Conservation (phyloP, 257 asterid genomes). For the Perilla frutescens region DNA sequence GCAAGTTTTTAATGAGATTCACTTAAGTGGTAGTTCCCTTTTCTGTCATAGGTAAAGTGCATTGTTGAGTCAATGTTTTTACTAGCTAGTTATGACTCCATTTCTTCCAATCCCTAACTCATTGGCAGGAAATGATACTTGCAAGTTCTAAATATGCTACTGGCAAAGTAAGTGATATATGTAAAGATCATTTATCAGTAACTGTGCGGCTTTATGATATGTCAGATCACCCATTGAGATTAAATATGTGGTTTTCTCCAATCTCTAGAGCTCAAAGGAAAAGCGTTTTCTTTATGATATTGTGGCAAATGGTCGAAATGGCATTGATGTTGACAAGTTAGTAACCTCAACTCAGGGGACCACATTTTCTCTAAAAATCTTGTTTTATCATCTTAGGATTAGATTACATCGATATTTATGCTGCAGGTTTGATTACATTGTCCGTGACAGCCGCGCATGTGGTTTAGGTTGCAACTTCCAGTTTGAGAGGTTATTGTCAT, state of each 20-base stretch:
- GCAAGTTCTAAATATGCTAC: constrained; percentile 66
- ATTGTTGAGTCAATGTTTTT: neutral
- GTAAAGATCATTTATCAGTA: constrained; percentile 20
- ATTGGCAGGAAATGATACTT: constrained; percentile 87
- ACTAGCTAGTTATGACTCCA: constrained; percentile 2
- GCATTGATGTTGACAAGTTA: constrained; percentile 98
- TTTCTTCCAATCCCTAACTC: constrained; percentile 22
- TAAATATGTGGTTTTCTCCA: constrained; percentile 39
- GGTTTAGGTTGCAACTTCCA: constrained; percentile 93
- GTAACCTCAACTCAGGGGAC: constrained; percentile 43
- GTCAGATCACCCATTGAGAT: constrained; percentile 24
- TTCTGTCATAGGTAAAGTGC: constrained; percentile 10
- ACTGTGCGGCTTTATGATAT: constrained; percentile 35
- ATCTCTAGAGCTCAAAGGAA: constrained; percentile 70
- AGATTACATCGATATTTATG: constrained; percentile 20
- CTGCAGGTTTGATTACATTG: constrained; percentile 90
- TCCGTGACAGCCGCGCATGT: constrained; percentile 91
- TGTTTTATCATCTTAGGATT: neutral
- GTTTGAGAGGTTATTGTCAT: constrained; percentile 65
- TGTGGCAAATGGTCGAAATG: constrained; percentile 98
- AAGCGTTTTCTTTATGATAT: constrained; percentile 84
- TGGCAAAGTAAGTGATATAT: constrained; percentile 52
- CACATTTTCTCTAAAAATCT: constrained; percentile 4
- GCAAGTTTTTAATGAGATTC: neutral
- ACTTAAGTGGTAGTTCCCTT: constrained; percentile 7